These are phyloP conservation scores for Mucor circinelloides DNA, from an alignment of 371 early-diverging fungal genomes.

Conservation along the genomic window DNA sequence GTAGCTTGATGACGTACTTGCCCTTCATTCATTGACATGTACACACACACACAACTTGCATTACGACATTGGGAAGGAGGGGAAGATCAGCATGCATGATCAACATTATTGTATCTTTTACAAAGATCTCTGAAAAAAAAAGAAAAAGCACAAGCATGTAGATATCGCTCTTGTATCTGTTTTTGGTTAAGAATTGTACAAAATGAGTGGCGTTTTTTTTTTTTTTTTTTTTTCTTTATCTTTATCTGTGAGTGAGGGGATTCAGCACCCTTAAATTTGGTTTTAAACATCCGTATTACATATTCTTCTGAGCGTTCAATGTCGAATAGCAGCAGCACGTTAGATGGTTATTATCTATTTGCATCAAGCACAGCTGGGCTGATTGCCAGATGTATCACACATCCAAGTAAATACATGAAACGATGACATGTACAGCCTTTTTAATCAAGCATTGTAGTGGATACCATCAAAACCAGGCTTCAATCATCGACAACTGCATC, in stretches of 20 bases:
- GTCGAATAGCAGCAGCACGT: not conserved
- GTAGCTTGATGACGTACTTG: not conserved
- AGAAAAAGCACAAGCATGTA: not conserved
- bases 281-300: not conserved
- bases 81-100: not conserved
- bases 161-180: not conserved
- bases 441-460: conserved; percentile 37
- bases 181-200: not conserved
- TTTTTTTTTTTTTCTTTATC: too few relatives aligned
- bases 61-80: not conserved
- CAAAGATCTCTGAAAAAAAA: not conserved
- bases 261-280: not conserved
- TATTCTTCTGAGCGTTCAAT: not conserved
- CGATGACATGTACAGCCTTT: not conserved
- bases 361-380: conserved; percentile 64
- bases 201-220: not conserved
- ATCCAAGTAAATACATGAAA: conserved; percentile 48
- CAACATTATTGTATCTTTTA: not conserved
- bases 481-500: conserved; percentile 42
- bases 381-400: conserved; percentile 62
- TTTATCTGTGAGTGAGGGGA: too few relatives aligned
- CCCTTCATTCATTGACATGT: not conserved
- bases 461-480: conserved; percentile 78
- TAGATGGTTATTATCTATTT: conserved; percentile 50
- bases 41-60: not conserved